Evolutionary conservation across 192 early-diverging fungal species (phyloP).

Genomic region (Mortierella antarctica): DNA sequence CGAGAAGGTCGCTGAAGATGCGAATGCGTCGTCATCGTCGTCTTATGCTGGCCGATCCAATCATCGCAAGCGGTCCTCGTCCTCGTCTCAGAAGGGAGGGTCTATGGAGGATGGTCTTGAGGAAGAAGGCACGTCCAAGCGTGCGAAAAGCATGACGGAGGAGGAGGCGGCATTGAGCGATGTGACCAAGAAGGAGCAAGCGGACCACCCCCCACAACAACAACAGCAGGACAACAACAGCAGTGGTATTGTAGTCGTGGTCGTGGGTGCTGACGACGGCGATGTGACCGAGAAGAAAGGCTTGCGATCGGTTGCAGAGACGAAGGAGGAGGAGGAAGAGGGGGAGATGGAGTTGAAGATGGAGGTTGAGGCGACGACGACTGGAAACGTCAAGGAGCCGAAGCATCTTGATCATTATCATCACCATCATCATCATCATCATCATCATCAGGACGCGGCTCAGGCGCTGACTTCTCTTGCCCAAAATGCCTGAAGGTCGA

Average conservation of each 20-base stretch:
- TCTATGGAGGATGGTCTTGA: not conserved
- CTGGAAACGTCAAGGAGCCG: not conserved
- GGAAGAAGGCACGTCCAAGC: slow-evolving; percentile 10
- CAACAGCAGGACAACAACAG: too few relatives aligned
- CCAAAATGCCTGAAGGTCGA: not conserved
- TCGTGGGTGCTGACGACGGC: slow-evolving; percentile 14
- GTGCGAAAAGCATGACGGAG: slow-evolving; percentile 4
- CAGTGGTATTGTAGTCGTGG: slow-evolving; percentile 21
- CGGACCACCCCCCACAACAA: not conserved
- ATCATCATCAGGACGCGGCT: slow-evolving; percentile 20
- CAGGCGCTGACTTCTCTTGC: slow-evolving; percentile 29
- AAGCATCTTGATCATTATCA: slow-evolving; percentile 1
- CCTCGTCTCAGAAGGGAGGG: not conserved
- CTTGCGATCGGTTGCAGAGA: not conserved
- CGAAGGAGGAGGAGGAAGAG: not conserved
- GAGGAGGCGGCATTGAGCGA: not conserved
- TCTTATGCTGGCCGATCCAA: slow-evolving; percentile 12
- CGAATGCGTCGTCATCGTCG: slow-evolving; percentile 13
- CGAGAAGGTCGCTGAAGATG: slow-evolving; percentile 17
- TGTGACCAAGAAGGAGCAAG: not conserved
- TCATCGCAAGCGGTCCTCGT: slow-evolving; percentile 12
- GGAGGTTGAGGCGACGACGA: not conserved
- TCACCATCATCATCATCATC: not conserved
- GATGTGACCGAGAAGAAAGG: not conserved
- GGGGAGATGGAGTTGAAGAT: not conserved